A percentile compares a stretch with the other conserved stretches of the same genome.
Evolutionary conservation across 345 rosid genomes (phyloP).

Genomic region (Linum tenue): DNA sequence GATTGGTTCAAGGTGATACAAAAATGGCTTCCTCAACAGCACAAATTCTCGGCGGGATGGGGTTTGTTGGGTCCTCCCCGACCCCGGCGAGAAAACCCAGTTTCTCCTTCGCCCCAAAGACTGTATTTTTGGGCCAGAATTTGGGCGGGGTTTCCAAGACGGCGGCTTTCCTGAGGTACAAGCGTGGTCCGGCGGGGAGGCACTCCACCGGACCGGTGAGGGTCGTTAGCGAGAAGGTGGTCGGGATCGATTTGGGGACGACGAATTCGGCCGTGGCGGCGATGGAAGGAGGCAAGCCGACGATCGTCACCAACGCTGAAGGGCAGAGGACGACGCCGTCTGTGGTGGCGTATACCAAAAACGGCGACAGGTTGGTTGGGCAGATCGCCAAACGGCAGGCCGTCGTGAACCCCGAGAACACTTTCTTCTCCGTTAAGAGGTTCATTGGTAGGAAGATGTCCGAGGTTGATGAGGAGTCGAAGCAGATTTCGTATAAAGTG

Average conservation of each 20-base stretch:
- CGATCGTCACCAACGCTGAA: slow-evolving; percentile 89
- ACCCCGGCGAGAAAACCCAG: slow-evolving; percentile 19
- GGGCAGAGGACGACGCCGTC: slow-evolving; percentile 98
- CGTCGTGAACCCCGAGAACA: slow-evolving; percentile 2
- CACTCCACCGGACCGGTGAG: slow-evolving; percentile 44
- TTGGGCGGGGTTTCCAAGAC: slow-evolving; percentile 21
- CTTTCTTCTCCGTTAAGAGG: slow-evolving; percentile 4
- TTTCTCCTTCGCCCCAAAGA: slow-evolving; percentile 16
- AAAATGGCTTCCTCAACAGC: slow-evolving; percentile 75
- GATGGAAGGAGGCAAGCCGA: slow-evolving; percentile 99
- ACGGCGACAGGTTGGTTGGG: background rate
- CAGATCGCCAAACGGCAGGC: slow-evolving; percentile 1
- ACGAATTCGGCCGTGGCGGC: slow-evolving; percentile 98
- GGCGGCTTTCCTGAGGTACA: slow-evolving; percentile 39
- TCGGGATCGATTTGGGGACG: slow-evolving; percentile 93
- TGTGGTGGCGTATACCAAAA: slow-evolving; percentile 35
- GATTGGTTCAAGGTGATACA: too few species aligned
- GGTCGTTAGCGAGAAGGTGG: slow-evolving; percentile 78
- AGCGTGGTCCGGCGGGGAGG: slow-evolving; percentile 21
- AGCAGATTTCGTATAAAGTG: background rate
- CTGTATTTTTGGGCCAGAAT: slow-evolving; percentile 52
- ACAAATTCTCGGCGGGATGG: slow-evolving; percentile 55
- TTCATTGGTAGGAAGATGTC: slow-evolving; percentile 1
- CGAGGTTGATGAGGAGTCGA: slow-evolving; percentile 4
- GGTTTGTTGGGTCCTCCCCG: slow-evolving; percentile 18